phyloP scores from a whole-genome alignment of 2,329 filamentous ascomycete genomes.

The Pyrenophora seminiperda region DNA sequence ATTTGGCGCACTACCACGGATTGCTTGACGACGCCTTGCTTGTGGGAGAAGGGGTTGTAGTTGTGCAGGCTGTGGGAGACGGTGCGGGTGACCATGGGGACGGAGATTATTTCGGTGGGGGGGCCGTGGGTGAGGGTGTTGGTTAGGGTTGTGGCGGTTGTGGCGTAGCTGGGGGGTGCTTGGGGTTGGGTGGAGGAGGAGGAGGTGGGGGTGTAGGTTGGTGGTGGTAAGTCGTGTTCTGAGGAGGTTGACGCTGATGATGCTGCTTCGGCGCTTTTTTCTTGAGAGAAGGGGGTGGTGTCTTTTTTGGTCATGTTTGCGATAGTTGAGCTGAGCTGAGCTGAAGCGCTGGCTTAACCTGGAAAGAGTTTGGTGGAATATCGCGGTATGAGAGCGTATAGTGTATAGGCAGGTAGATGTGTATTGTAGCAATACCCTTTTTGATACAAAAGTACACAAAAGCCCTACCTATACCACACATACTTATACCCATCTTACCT shows the following conservation, averaged over 20 bases:
- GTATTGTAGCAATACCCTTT: no score
- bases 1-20: conserved; percentile 15
- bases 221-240: conserved; percentile 3
- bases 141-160: conserved; percentile 17
- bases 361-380: no score
- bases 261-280: neutral
- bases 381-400: no score
- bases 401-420: no score
- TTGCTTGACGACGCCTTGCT: conserved; percentile 6
- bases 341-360: no score
- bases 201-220: conserved; percentile 8
- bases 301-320: no score
- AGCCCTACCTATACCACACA: no score
- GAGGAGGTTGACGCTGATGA: neutral
- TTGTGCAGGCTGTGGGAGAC: conserved; percentile 14
- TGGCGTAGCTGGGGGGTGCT: no score
- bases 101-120: conserved; percentile 19
- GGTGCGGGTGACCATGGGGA: conserved; percentile 19
- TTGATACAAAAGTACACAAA: no score
- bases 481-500: no score
- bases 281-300: no score
- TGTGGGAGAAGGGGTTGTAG: conserved; percentile 21
- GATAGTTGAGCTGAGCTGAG: no score
- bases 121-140: conserved; percentile 12
- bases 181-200: neutral